Evolutionary conservation across 139 green algal genomes (phyloP).

Genomic region (Diplosphaera chodatii): DNA sequence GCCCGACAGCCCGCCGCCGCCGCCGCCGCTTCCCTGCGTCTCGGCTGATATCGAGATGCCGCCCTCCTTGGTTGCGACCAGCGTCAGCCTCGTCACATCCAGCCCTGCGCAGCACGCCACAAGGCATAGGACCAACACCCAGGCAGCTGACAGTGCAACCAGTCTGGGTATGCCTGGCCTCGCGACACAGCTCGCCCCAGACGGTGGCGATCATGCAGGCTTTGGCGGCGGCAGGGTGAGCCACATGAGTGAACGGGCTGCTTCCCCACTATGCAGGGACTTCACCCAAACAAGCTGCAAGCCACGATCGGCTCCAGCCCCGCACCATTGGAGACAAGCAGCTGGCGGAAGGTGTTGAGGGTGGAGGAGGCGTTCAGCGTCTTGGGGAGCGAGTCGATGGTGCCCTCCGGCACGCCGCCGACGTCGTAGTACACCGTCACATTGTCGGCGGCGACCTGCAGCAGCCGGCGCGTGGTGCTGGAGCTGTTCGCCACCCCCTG

Average conservation of each 20-base stretch:
- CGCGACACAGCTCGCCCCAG: no score
- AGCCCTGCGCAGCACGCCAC: neutral
- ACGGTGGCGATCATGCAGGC: no score
- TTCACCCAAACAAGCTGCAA: no score
- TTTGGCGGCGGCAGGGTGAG: no score
- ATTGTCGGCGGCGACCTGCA: neutral
- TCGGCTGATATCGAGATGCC: neutral
- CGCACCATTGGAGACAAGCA: neutral
- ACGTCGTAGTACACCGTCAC: neutral
- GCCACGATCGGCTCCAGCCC: no score
- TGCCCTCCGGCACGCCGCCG: neutral
- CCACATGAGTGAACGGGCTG: no score
- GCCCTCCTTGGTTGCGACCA: neutral
- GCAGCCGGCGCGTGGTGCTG: neutral
- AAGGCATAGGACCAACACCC: neutral
- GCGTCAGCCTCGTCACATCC: neutral
- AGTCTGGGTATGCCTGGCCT: no score
- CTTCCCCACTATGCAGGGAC: no score
- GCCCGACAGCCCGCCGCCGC: neutral
- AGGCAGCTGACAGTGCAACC: no score
- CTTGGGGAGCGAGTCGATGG: neutral
- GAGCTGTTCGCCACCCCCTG: neutral
- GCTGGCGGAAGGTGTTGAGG: neutral
- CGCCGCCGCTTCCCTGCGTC: neutral
- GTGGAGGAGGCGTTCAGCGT: neutral